Conservation (phyloP, 495 filamentous ascomycete genomes). For the Penicillium diatomitis region DNA sequence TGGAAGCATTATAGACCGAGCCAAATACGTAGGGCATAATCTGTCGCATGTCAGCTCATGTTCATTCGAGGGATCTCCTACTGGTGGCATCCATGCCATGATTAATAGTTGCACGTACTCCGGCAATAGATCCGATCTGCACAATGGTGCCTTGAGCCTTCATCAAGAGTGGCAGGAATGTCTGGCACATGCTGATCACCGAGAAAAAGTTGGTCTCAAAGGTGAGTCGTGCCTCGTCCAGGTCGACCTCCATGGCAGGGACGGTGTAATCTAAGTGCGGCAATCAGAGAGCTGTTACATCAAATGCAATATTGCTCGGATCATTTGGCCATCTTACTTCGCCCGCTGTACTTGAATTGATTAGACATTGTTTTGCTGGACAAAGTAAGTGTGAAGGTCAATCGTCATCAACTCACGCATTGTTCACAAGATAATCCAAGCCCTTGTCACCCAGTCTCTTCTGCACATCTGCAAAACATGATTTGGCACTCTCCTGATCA, state of each 20-base stretch:
- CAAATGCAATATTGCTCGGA: no score
- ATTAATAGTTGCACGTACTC: conserved; percentile 14
- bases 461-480: conserved; percentile 34
- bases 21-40: conserved; percentile 47
- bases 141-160: conserved; percentile 52
- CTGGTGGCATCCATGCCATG: no score
- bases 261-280: conserved; percentile 45
- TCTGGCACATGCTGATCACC: conserved; percentile 51
- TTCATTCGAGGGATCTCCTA: not conserved
- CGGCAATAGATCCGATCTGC: conserved; percentile 50
- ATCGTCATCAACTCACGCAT: conserved; percentile 37
- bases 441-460: conserved; percentile 32
- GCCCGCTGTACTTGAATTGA: conserved; percentile 16
- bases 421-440: conserved; percentile 53
- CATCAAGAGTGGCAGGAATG: conserved; percentile 50
- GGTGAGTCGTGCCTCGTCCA: conserved; percentile 38
- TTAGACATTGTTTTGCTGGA: conserved; percentile 1
- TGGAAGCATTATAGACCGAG: conserved; percentile 53
- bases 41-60: conserved; percentile 9
- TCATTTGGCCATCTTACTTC: conserved; percentile 18
- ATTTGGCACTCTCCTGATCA: conserved; percentile 34
- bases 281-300: no score
- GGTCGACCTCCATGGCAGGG: conserved; percentile 48
- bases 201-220: conserved; percentile 54
- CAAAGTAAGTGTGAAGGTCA: not conserved